Base-by-base conservation (phyloP, 2,329 filamentous ascomycete species). In the Cladosporium sp. region DNA sequence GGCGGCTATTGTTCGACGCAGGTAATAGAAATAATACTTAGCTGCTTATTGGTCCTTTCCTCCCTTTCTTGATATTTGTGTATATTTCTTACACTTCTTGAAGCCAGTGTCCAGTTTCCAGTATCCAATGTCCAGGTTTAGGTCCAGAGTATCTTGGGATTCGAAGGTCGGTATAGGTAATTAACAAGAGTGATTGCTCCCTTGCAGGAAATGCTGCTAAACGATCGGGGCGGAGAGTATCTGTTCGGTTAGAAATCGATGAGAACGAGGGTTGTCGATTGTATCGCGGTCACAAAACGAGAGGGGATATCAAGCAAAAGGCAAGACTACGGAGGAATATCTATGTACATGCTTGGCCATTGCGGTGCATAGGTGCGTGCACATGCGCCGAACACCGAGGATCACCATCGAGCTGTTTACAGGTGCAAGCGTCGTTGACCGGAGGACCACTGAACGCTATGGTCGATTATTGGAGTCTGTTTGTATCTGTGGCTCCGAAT, bases 401-500 rank as follows among this genome's bases (percentile, higher is more conserved):
- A 48, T 48, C 30, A 27, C 45, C 35, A 48, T 39, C 35, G 45
- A 22, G 40, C 33, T 48, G 45, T 48, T 40, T 48, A 40, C 35
- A 20, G 19, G 32, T 35, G 32, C 32, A 35, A 35, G 32, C 19
- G 36, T 48, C 22, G 45, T 48, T 48, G 45, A 48, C 45, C 36
- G 36, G 45, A 48, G 45, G 45, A 48, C 45, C 12, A 7, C 18
- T 32, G 11, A 6, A 18, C 45, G 45, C 45, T 48, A 48, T 48
- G 45, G 20, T 32, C 45, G 19, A 27, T 15, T 15, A 11, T 30
- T 48, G 45, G 36, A 40, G 45, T 48, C 32, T 33, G 36, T 27
- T 27, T 27, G 22, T 9, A 27, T 4, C 9, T 27, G 22, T 27
- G n/a, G n/a, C n/a, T n/a, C n/a, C n/a, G 9, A 27, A 27, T 27